Base-by-base conservation (phyloP, 2,329 filamentous ascomycete species). In the Aphanocladium album region DNA sequence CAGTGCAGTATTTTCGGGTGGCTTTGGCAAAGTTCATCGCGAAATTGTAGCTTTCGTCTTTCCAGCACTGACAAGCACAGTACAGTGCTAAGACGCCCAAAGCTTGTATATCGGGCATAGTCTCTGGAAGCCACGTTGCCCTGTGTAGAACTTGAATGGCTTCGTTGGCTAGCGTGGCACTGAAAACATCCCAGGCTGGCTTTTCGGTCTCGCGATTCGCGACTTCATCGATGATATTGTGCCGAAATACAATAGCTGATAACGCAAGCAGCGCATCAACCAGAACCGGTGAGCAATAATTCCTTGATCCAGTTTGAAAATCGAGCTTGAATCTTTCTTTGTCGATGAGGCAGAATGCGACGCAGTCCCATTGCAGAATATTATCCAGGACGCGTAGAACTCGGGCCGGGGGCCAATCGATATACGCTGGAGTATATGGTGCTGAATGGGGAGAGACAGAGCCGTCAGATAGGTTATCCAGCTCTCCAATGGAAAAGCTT, bases 291-390 rank as follows among this genome's bases (percentile, higher is more conserved):
- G 57, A 37, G 27, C 57, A 59, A 25, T 46, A 46, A 12, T 16
- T 19, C 7, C 12, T 37, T 8, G 37, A 25, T 12, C 55, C 55
- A 1, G 47, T 35, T 7, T 35, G 37, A 1, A 59, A 17, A 14
- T 53, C 47, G 2, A 16, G n/a, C 27, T 41, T 46, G 27, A 59
- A 46, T 21, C 37, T 35, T 9, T 35, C 57, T 5, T 37, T 19
- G 27, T 59, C 57, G 16, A 53, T 46, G 8, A 59, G 25, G 19
- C 57, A 59, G 4, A 59, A 52, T 1, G 49, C n/a, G 16, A 53
- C 25, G 39, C 57, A 52, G 16, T 59, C 57, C 57, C 57, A 59
- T 27, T 59, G 41, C 27, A 59, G 23, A 4, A 59, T 37, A 2
- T 25, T 45, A 27, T 59, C 49, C 3, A 59, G 39, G 5, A 52